Base-by-base conservation (phyloP, 176 grass and related monocot species). In the Eleusine coracana region DNA sequence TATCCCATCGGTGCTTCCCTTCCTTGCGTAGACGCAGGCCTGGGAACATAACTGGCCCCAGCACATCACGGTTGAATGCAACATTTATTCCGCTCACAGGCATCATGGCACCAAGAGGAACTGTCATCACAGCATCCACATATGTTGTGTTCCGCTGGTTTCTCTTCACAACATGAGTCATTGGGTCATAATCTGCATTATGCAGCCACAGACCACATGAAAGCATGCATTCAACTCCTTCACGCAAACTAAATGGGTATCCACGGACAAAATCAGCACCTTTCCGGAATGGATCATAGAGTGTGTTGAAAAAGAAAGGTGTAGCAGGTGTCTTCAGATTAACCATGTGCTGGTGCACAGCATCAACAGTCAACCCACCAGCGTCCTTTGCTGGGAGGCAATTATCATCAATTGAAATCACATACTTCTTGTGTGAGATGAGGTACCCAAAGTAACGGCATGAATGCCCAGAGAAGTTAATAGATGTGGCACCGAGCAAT, bases 261-360 rank as follows among this genome's bases (percentile, higher is more conserved):
- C 96, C 96, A 65, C 96, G 96, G 73, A 99, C 96, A 71, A 99
- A 99, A 71, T 99, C 96, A 56, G 93, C 83, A 67, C 93, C 96
- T 62, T 92, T 70, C 7, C 89, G 73, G 86, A 76, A 99, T 49
- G 93, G 96, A 61, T 99, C 94, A 38, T 97, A 97, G 10, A 97
- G 86, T 3, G 94, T 97, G 87, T 97, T 97, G 91, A 97, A 97
- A 78, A 97, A 97, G 82, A 93, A 93, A 60, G 94, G 91, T 0
- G 94, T 97, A 21, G 91, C 94, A 4, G 96, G 96, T 29, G 89
- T 92, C 71, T 87, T 81, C 18, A 99, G 63, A 82, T 99, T 99
- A 61, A 54, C 60, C 82, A 96, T 89, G 75, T 96, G 96, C 71
- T 99, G 96, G 44, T 82, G 54, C 17, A 99, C 91, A 52, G 91